Percentiles rank a stretch among this genome's conserved stretches.
Conservation (phyloP, 2,329 filamentous ascomycete genomes). For the Diaporthe citriasiana region DNA sequence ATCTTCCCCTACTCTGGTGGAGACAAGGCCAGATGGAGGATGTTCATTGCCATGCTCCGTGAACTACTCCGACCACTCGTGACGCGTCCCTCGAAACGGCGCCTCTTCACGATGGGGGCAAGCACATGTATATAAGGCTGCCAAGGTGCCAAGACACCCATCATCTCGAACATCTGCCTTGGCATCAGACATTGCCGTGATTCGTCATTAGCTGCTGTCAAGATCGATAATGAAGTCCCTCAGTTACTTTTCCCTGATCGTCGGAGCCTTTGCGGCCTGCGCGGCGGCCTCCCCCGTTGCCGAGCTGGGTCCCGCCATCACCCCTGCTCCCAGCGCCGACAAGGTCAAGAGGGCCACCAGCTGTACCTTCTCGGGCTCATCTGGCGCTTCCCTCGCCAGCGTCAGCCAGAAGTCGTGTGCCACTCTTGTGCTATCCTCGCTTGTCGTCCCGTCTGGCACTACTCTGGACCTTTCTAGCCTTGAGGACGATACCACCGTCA, state of each 20-base stretch:
- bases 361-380: slow-evolving; percentile 69
- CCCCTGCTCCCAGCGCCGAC: slow-evolving; percentile 28
- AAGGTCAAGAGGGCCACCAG: slow-evolving; percentile 41
- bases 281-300: slow-evolving; percentile 30
- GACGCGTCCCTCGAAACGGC: background rate
- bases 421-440: slow-evolving; percentile 64
- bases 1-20: slow-evolving; percentile 7
- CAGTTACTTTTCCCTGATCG: background rate
- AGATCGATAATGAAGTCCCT: slow-evolving; percentile 18
- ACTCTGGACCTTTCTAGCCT: slow-evolving; percentile 70
- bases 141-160: slow-evolving; percentile 26
- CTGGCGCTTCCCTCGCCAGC: slow-evolving; percentile 54
- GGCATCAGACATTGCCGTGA: slow-evolving; percentile 22
- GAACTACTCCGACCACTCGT: background rate
- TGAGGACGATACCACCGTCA: slow-evolving; percentile 61
- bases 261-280: slow-evolving; percentile 31
- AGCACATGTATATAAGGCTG: slow-evolving; percentile 25
- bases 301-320: slow-evolving; percentile 28
- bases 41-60: background rate
- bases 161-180: slow-evolving; percentile 8
- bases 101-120: background rate
- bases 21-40: background rate
- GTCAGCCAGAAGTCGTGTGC: slow-evolving; percentile 65
- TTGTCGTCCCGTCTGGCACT: slow-evolving; percentile 68
- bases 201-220: slow-evolving; percentile 9